Conservation (phyloP, 148 eudicot species). For the Rhododendron williamsianum region DNA sequence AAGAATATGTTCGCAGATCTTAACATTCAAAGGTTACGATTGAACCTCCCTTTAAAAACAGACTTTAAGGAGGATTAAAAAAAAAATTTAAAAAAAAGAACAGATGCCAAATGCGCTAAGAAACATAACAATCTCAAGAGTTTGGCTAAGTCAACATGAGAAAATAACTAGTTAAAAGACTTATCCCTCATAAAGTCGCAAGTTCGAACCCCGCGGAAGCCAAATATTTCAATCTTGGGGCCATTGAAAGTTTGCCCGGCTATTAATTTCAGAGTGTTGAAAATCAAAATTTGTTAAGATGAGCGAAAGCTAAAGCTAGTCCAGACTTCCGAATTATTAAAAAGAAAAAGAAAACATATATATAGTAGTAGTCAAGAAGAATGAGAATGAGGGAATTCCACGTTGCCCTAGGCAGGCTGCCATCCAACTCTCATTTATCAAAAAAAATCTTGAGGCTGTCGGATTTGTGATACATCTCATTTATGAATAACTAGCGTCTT, state of each 20-base stretch:
- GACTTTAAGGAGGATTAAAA: neutral
- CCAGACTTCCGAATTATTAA: too few species aligned
- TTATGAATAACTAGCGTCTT: too few species aligned
- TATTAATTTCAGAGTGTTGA: neutral
- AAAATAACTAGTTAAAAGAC: too few species aligned
- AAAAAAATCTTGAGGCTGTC: neutral
- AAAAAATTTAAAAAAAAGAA: neutral
- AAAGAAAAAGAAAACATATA: neutral
- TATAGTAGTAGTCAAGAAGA: neutral
- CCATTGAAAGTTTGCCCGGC: too few species aligned
- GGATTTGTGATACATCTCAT: too few species aligned
- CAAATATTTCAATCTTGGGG: neutral
- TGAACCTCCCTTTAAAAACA: neutral
- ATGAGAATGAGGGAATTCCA: conserved; percentile 18
- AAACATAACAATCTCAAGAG: too few species aligned
- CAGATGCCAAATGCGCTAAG: too few species aligned
- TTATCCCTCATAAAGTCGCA: neutral
- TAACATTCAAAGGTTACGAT: neutral
- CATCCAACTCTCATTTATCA: neutral
- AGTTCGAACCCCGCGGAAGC: too few species aligned
- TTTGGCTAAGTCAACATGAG: neutral
- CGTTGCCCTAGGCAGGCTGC: conserved; percentile 6
- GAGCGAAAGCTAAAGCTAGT: neutral
- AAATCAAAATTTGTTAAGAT: too few species aligned
- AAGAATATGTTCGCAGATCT: neutral